phyloP scores from a whole-genome alignment of 306 rosid species.

The Oxytropis ochrocephala region DNA sequence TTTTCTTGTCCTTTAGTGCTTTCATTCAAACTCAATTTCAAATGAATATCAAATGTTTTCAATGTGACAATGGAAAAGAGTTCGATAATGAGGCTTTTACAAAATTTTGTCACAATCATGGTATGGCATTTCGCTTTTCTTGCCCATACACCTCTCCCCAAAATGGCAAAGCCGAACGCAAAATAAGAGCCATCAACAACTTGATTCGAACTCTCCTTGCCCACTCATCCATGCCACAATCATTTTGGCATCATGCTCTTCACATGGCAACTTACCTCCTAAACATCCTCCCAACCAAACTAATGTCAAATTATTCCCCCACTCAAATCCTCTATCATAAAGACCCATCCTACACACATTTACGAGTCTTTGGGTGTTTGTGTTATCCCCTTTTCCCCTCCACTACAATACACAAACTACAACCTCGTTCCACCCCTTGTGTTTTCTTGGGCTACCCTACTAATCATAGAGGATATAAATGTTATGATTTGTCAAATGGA shows the following conservation, averaged over 20 bases:
- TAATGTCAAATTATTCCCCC: neutral
- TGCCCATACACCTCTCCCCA: neutral
- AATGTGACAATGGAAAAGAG: too few species aligned
- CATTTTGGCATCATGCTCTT: neutral
- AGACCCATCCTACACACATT: neutral
- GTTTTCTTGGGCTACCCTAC: neutral
- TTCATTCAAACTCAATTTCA: neutral
- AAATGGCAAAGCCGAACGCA: neutral
- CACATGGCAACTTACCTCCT: neutral
- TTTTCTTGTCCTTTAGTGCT: neutral
- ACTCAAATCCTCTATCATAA: neutral
- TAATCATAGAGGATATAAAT: neutral
- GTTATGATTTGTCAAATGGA: neutral
- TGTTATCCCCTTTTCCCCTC: neutral
- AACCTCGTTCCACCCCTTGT: neutral
- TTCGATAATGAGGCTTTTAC: too few species aligned
- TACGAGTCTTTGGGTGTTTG: neutral
- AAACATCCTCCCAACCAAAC: neutral
- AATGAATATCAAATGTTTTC: neutral
- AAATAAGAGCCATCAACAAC: neutral
- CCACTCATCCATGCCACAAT: neutral
- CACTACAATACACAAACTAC: neutral
- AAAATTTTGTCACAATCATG: neutral
- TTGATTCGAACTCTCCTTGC: neutral
- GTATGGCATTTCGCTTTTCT: neutral